Evolutionary conservation across 768 basidiomycete species (phyloP).

Genomic region (Butyriboletus loyo): DNA sequence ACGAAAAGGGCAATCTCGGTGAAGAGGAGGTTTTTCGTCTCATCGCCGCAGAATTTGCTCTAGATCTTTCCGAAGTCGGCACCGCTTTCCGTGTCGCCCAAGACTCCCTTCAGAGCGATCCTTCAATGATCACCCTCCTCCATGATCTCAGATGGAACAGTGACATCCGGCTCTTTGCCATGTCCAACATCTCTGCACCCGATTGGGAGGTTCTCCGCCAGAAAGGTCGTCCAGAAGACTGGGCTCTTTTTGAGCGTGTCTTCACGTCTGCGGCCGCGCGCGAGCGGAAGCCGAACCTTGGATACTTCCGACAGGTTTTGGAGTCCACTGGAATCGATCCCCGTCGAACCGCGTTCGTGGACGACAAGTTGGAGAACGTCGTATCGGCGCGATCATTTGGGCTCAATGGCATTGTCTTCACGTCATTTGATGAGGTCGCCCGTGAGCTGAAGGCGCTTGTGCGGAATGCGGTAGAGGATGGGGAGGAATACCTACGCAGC

Average conservation of each 20-base stretch:
- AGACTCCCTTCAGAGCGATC: conserved; percentile 8
- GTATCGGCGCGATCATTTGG: conserved; percentile 19
- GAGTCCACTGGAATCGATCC: conserved; percentile 17
- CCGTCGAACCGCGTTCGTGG: conserved; percentile 21
- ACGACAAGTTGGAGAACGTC: conserved; percentile 22
- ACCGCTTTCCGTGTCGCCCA: conserved; percentile 6
- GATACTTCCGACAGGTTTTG: conserved; percentile 16
- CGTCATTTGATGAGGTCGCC: conserved; percentile 14
- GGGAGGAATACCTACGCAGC: conserved; percentile 10
- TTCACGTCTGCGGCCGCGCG: conserved; percentile 18
- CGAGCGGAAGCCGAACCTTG: conserved; percentile 22
- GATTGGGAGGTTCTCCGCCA: conserved; percentile 19
- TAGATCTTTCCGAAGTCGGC: conserved; percentile 11
- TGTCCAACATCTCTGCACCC: conserved; percentile 22
- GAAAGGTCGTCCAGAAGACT: conserved; percentile 12
- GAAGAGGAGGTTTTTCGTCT: conserved; percentile 11
- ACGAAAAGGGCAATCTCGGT: conserved; percentile 18
- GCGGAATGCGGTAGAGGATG: conserved; percentile 16
- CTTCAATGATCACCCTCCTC: conserved; percentile 15
- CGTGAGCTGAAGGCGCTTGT: conserved; percentile 13
- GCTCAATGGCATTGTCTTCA: conserved; percentile 19
- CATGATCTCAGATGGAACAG: conserved; percentile 8
- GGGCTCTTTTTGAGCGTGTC: conserved; percentile 16
- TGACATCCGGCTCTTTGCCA: conserved; percentile 16
- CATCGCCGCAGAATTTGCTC: conserved; percentile 11